Conservation (phyloP, 2,329 filamentous ascomycete species). For the Coniella vitis region DNA sequence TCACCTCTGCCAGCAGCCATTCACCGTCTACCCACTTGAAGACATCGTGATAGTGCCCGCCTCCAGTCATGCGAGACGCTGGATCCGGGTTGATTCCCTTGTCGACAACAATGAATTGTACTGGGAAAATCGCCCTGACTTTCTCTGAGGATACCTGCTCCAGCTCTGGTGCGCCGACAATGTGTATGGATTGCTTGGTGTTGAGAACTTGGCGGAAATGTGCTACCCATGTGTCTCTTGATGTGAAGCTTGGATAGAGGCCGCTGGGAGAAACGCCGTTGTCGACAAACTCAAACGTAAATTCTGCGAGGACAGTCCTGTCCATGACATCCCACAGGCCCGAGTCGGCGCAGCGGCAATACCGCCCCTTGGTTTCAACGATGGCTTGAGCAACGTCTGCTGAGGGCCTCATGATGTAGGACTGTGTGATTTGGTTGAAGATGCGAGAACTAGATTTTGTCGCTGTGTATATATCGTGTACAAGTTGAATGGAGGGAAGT, state of each 20-base stretch:
- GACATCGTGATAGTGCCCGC: conserved; percentile 12
- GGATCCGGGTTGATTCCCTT: not conserved
- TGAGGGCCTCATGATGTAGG: conserved; percentile 1
- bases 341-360: conserved; percentile 22
- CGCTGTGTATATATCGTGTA: too few species aligned
- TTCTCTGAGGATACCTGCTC: conserved; percentile 21
- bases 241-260: conserved; percentile 6
- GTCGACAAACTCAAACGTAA: conserved; percentile 12
- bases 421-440: not conserved
- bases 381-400: conserved; percentile 22
- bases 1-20: conserved; percentile 11
- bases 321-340: conserved; percentile 22
- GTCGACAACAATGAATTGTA: conserved; percentile 4
- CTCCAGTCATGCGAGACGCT: conserved; percentile 3
- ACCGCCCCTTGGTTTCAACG: conserved; percentile 22
- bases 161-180: conserved; percentile 21
- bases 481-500: too few species aligned
- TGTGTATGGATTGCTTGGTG: conserved; percentile 20
- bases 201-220: conserved; percentile 19
- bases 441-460: not conserved
- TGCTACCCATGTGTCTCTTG: conserved; percentile 11
- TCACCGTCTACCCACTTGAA: conserved; percentile 11
- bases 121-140: conserved; percentile 20
- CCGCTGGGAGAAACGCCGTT: not conserved
- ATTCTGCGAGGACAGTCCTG: conserved; percentile 20